Base-by-base conservation (phyloP, 2,329 filamentous ascomycete species). In the Botryosphaeria dothidea region DNA sequence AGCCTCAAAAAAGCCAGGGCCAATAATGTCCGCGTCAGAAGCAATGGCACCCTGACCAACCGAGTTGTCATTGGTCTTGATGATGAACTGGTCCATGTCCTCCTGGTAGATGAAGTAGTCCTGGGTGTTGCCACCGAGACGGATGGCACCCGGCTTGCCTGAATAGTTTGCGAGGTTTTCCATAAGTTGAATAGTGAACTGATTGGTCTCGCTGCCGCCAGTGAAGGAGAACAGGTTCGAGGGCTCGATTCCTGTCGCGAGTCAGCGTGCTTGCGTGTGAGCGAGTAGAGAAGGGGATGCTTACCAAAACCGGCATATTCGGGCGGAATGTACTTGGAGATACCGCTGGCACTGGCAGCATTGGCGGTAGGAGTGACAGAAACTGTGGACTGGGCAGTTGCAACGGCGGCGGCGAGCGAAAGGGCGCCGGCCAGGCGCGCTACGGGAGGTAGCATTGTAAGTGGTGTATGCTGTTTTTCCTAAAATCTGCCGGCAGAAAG, bases 181-280 rank as follows among this genome's bases (percentile, higher is more conserved):
- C 15, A 85, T 71, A 29, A 84, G 74, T 67, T 83, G 81, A n/a
- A 82, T 69, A 17, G 81, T 80, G 31, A 84, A 70, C 9, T 72
- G 49, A 69, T 85, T 85, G 19, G 79, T 68, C 5, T 72, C 65
- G 21, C 74, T 75, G 36, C 71, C 71, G 64, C 83, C 82, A 13
- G 81, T 83, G 71, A 82, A 85, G 58, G 82, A 82, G 72, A 81
- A 84, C 7, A 85, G 75, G 66, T 84, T 84, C 21, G 81, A 83
- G 27, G 82, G 79, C 73, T 85, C 83, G 67, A 84, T 84, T 49
- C 83, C 82, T 66, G 41, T 7, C 29, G 3, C 3, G 13, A 4
- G 41, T 57, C 29, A 64, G 61, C 34, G 84, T 82, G 65, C 82
- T 82, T 9, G 80, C 82, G 81, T 9, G 80, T 82, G 68, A 80